Evolutionary conservation across 2,329 filamentous ascomycete genomes (phyloP).

Genomic region (Aspergillus japonicus): DNA sequence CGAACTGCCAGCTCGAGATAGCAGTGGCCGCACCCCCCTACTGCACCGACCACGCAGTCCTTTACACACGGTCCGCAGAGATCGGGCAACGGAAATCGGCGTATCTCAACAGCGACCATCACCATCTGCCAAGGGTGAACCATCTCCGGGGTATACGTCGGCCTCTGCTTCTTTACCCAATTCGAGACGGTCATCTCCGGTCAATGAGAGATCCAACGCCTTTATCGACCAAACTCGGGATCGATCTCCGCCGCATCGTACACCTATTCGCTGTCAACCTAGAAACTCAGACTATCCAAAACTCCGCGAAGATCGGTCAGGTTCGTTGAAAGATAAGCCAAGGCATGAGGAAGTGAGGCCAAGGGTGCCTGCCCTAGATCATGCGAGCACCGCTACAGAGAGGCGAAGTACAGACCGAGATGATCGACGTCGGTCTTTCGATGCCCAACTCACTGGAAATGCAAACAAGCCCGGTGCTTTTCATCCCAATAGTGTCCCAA

Average conservation of each 20-base stretch:
- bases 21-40: constrained; percentile 38
- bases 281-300: constrained; percentile 15
- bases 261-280: constrained; percentile 23
- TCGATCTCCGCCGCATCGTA: constrained; percentile 28
- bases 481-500: constrained; percentile 27
- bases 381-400: constrained; percentile 1
- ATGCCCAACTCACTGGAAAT: constrained; percentile 7
- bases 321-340: constrained; percentile 9
- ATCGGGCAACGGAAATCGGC: constrained; percentile 49
- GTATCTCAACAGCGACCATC: constrained; percentile 52
- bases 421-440: constrained; percentile 2
- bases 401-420: constrained; percentile 15
- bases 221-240: constrained; percentile 35
- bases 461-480: constrained; percentile 21
- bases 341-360: constrained; percentile 16
- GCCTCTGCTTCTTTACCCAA: constrained; percentile 56
- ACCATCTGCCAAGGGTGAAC: constrained; percentile 46
- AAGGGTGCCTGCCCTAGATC: constrained; percentile 21
- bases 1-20: constrained; percentile 28
- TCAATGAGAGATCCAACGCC: constrained; percentile 51
- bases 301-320: constrained; percentile 13
- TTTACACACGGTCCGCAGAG: constrained; percentile 50
- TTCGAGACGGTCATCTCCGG: constrained; percentile 63
- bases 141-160: constrained; percentile 50
- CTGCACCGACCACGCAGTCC: constrained; percentile 55